phyloP scores from a whole-genome alignment of 768 basidiomycete species.

The Rhodotorula babjevae region DNA sequence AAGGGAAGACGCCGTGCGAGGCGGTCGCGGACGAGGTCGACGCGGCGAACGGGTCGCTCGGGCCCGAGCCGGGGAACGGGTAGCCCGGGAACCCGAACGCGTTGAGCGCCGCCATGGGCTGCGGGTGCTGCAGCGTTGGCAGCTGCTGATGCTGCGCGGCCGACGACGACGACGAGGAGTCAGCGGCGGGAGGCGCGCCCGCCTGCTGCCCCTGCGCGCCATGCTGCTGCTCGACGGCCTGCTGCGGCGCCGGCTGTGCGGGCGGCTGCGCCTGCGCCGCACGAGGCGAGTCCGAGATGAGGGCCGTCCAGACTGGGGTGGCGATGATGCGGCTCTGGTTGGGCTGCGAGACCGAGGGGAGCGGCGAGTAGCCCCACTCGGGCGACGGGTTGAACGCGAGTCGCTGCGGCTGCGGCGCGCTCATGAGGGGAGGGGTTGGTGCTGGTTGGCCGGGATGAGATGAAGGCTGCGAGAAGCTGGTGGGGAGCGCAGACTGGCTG shows the following conservation, averaged over 20 bases:
- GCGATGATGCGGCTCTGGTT: slow-evolving; percentile 28
- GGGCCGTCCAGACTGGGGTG: slow-evolving; percentile 27
- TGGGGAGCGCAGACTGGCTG: background rate
- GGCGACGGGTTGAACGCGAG: slow-evolving; percentile 10
- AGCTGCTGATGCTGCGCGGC: background rate
- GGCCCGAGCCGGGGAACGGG: background rate
- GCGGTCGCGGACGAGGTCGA: background rate
- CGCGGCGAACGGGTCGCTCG: background rate
- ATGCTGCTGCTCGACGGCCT: background rate
- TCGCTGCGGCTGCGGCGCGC: slow-evolving; percentile 22
- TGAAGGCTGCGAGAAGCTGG: background rate
- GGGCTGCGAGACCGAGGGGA: slow-evolving; percentile 1
- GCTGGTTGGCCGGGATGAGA: background rate
- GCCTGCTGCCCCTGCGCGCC: background rate
- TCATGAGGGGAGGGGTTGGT: background rate
- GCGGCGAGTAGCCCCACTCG: slow-evolving; percentile 15
- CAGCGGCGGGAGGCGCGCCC: no score
- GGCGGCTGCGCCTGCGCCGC: background rate
- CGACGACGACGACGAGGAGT: background rate
- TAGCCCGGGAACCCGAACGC: background rate
- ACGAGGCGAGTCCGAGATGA: background rate
- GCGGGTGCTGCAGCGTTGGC: background rate
- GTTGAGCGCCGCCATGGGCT: background rate
- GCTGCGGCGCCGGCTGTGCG: background rate
- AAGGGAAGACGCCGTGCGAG: background rate